A percentile compares a stretch with the other conserved stretches of the same genome.
Evolutionary conservation across 139 green algal genomes (phyloP).

Genomic region (Coelastrella sp.): DNA sequence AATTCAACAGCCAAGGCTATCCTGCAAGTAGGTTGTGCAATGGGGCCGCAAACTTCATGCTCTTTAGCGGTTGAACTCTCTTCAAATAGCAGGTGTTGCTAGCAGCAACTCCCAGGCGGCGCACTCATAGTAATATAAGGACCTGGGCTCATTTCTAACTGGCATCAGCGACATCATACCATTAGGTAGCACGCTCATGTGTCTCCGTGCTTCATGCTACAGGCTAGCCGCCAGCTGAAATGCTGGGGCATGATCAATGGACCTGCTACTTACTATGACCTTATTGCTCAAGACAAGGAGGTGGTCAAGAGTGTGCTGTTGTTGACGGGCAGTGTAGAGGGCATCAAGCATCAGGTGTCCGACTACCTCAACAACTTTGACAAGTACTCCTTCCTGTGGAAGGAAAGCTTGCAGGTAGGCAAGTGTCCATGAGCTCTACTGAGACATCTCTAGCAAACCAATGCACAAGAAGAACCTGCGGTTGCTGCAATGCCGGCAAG

Average conservation of each 20-base stretch:
- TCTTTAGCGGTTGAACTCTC: neutral
- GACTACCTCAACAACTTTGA: conserved; percentile 87
- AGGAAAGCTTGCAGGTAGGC: conserved; percentile 84
- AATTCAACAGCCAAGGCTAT: conserved; percentile 80
- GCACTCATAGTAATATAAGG: neutral
- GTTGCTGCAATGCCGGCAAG: neutral
- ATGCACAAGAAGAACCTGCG: no score
- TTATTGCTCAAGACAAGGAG: conserved; percentile 86
- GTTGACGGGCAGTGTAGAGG: conserved; percentile 83
- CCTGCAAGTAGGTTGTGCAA: conserved; percentile 25
- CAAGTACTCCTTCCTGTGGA: conserved; percentile 91
- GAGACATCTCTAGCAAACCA: neutral
- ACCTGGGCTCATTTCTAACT: neutral
- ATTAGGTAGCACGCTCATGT: neutral
- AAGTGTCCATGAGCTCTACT: no score
- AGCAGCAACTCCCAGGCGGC: neutral
- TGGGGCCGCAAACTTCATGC: neutral
- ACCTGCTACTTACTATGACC: conserved; percentile 78
- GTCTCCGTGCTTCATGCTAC: neutral
- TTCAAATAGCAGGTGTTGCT: neutral
- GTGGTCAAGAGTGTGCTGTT: conserved; percentile 88
- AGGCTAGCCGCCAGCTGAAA: conserved; percentile 70
- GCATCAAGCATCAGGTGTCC: conserved; percentile 75
- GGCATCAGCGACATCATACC: neutral
- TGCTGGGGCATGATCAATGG: conserved; percentile 73